Percentiles rank a stretch among this genome's conserved stretches.
phyloP scores from a whole-genome alignment of 2,329 filamentous ascomycete species.

The Aspergillus fijiensis region DNA sequence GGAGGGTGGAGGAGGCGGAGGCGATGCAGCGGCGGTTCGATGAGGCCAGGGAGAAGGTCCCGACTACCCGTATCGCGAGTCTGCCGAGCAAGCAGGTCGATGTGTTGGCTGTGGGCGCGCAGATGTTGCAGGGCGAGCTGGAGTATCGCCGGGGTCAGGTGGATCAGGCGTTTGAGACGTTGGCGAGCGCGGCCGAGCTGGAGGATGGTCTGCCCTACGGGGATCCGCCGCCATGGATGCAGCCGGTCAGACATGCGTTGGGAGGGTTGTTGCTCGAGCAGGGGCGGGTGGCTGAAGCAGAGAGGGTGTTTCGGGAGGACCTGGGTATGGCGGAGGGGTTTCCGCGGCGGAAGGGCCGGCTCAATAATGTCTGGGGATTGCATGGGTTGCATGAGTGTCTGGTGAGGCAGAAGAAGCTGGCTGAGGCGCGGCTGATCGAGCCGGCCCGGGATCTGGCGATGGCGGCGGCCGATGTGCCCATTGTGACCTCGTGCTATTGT shows the following conservation, averaged over 20 bases:
- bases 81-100: conserved; percentile 60
- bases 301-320: conserved; percentile 59
- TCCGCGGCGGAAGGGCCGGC: conserved; percentile 56
- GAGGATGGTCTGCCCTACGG: conserved; percentile 67
- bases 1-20: conserved; percentile 54
- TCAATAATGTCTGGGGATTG: conserved; percentile 3
- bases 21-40: conserved; percentile 53
- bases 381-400: conserved; percentile 6
- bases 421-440: conserved; percentile 1
- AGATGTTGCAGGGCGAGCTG: conserved; percentile 71
- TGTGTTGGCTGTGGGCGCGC: conserved; percentile 60
- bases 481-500: conserved; percentile 4
- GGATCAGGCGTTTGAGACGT: conserved; percentile 57
- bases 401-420: not conserved
- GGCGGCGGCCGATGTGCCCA: not conserved
- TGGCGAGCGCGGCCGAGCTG: conserved; percentile 56
- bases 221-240: conserved; percentile 78
- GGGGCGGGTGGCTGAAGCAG: conserved; percentile 55
- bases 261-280: conserved; percentile 68
- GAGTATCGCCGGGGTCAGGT: conserved; percentile 64
- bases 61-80: conserved; percentile 60
- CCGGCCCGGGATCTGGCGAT: not conserved
- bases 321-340: conserved; percentile 58
- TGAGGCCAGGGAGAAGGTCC: conserved; percentile 53
- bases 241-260: conserved; percentile 67